phyloP scores from a whole-genome alignment of 78 protist species.

The Planoprotostelium fungivorum region DNA sequence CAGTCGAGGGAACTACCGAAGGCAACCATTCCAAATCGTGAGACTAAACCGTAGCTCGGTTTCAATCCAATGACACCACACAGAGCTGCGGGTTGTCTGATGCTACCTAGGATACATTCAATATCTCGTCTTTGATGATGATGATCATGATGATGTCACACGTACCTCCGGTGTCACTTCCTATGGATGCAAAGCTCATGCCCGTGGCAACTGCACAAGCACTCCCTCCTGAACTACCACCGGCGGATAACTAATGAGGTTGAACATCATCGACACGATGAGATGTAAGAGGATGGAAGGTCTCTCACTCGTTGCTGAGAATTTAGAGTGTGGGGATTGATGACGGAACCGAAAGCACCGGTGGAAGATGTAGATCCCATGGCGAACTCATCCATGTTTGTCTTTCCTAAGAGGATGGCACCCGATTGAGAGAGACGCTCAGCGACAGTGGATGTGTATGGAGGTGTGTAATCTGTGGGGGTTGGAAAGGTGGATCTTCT shows the following conservation, averaged over 20 bases:
- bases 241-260: constrained; percentile 46
- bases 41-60: constrained; percentile 73
- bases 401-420: constrained; percentile 78
- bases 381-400: constrained; percentile 89
- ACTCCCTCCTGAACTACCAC: constrained; percentile 74
- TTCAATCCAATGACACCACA: constrained; percentile 80
- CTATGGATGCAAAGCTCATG: constrained; percentile 30
- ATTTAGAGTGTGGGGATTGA: constrained; percentile 28
- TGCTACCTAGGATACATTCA: constrained; percentile 4
- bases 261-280: too few relatives aligned
- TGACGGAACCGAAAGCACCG: constrained; percentile 4
- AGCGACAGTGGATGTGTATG: constrained; percentile 68
- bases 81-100: constrained; percentile 69
- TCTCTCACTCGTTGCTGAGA: neutral
- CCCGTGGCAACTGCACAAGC: constrained; percentile 58
- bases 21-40: constrained; percentile 65
- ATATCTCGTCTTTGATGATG: too few relatives aligned
- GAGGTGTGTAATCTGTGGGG: constrained; percentile 53
- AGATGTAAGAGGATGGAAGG: neutral
- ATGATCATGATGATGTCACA: neutral
- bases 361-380: constrained; percentile 65
- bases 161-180: constrained; percentile 79
- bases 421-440: constrained; percentile 52
- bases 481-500: neutral
- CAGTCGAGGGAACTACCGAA: constrained; percentile 75